phyloP scores from a whole-genome alignment of 164 flowering plant species.

The Annona squamosa region DNA sequence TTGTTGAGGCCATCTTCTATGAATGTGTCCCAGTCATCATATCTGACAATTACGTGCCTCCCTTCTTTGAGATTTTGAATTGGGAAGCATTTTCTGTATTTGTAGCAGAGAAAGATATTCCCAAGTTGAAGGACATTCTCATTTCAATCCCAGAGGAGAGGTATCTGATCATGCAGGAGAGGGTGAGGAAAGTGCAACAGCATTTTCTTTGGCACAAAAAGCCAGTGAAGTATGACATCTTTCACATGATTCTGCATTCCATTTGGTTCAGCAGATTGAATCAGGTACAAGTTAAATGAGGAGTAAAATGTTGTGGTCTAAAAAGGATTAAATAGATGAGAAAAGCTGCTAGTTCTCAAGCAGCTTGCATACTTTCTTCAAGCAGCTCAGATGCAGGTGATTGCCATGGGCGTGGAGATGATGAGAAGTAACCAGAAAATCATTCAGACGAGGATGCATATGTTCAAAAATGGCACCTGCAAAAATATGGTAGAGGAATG shows the following conservation, averaged over 20 bases:
- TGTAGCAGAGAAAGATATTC: conserved; percentile 28
- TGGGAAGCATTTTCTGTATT: conserved; percentile 37
- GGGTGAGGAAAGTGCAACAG: conserved; percentile 30
- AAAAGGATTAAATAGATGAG: background rate
- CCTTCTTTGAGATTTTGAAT: conserved; percentile 34
- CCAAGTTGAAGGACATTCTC: conserved; percentile 28
- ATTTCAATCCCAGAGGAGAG: conserved; percentile 27
- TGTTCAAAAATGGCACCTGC: too few relatives aligned
- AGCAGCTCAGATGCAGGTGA: background rate
- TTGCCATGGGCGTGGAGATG: too few relatives aligned
- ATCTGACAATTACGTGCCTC: conserved; percentile 41
- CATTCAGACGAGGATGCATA: too few relatives aligned
- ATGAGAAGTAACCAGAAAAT: too few relatives aligned
- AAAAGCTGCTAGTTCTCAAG: background rate
- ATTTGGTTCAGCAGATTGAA: conserved; percentile 33
- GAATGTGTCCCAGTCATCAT: conserved; percentile 43
- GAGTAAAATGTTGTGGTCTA: background rate
- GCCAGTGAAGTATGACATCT: conserved; percentile 36
- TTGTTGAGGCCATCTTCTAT: conserved; percentile 33
- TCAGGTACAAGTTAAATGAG: conserved; percentile 6
- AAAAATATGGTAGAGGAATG: too few relatives aligned
- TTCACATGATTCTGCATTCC: conserved; percentile 47
- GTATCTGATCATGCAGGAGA: conserved; percentile 25
- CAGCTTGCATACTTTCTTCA: background rate
- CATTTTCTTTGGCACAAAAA: conserved; percentile 38